These are phyloP conservation scores for Ramaria sp. DNA, from an alignment of 768 basidiomycete genomes.

Conservation along the genomic window DNA sequence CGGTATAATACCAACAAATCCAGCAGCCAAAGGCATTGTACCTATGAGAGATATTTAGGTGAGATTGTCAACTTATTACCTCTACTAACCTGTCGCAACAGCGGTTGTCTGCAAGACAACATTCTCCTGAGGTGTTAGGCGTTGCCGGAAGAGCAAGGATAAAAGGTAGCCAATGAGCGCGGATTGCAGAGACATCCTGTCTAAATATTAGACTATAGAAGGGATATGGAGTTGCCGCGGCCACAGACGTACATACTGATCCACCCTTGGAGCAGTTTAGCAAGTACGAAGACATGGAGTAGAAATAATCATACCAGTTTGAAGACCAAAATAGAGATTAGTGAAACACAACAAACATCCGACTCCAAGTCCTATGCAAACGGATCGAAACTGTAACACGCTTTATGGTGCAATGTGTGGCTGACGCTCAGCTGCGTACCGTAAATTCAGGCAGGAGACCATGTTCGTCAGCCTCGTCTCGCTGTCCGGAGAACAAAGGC, in stretches of 20 bases:
- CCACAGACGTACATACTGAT: constrained; percentile 58
- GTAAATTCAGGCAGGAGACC: not conserved
- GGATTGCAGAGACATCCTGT: constrained; percentile 92
- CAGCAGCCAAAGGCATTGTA: constrained; percentile 75
- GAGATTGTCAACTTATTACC: constrained; percentile 23
- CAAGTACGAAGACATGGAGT: not conserved
- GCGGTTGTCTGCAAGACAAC: constrained; percentile 93
- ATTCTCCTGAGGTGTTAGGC: constrained; percentile 84
- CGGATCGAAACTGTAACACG: constrained; percentile 36
- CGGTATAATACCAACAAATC: constrained; percentile 89
- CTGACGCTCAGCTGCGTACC: not conserved
- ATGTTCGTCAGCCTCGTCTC: not conserved
- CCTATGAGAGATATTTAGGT: constrained; percentile 16
- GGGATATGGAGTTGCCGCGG: not conserved
- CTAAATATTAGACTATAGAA: not conserved
- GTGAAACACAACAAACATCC: constrained; percentile 88
- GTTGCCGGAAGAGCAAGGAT: constrained; percentile 60
- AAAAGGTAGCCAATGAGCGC: constrained; percentile 86
- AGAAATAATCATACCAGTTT: constrained; percentile 36
- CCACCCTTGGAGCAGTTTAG: constrained; percentile 34
- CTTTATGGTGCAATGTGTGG: not conserved
- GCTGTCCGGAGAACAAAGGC: not conserved
- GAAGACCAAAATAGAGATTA: constrained; percentile 79
- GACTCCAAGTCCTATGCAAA: constrained; percentile 68
- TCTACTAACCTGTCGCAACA: constrained; percentile 72